Base-by-base conservation (phyloP, 441 rosid genomes). In the Melastoma candidum region DNA sequence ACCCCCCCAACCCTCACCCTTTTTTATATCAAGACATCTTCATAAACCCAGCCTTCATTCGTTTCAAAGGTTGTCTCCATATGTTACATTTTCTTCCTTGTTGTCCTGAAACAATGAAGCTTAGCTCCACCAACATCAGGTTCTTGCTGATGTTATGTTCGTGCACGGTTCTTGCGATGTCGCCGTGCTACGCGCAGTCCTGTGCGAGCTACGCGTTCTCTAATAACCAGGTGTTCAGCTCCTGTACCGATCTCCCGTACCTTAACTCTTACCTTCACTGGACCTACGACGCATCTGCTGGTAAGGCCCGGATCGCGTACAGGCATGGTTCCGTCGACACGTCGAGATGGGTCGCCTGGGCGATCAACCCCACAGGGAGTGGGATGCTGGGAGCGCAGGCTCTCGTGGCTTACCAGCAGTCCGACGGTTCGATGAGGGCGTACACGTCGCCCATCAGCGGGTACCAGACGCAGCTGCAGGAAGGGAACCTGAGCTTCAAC, bases 321-420 rank as follows among this genome's bases (percentile, higher is more conserved):
- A 76, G 96, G 67, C 89, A 82, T 57, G 47, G 79, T 4, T 71
- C 74, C 7, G 55, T 78, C 49, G 47, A 73, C 27, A n/a, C 89
- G 26, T 53, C 77, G 1, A 71, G 48, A 59, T 87, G 96, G 97
- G 81, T 83, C 17, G 81, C 90, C 2, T 90, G 96, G 97, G 93
- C 86, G 11, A 76, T 90, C 48, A 90, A 90, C 54, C 97, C 97
- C 0, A 72, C 65, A 1, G 61, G 75, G 36, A 63, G 66, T 0
- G 86, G 84, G 44, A 90, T 90, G 97, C 67, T 66, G 6, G 95
- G 95, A 2, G 68, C 93, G 4, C 93, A 90, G 62, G 79, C 97
- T 43, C 70, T 90, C 14, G 78, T 90, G 26, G 96, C 95, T 10
- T 78, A 65, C 69, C 93, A 63, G 46, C 75, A 67, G 39, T 9